phyloP scores from a whole-genome alignment of 345 rosid genomes.

The Eucalyptus cloeziana region DNA sequence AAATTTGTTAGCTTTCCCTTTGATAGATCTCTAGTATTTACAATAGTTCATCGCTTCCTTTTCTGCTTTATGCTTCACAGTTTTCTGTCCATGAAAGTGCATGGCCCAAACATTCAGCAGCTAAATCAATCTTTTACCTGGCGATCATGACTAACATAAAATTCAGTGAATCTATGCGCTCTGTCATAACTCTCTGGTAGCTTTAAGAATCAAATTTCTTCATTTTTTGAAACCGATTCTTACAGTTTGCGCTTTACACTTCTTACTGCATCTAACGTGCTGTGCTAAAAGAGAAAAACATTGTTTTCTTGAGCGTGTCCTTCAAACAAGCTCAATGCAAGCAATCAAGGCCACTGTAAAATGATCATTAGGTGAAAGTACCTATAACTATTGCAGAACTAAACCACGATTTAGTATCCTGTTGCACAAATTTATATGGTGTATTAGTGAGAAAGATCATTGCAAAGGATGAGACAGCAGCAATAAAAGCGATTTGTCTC shows the following conservation, averaged over 20 bases:
- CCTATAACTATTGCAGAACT: neutral
- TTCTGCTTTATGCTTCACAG: neutral
- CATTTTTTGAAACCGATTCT: neutral
- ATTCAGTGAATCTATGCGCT: neutral
- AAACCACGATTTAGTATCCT: neutral
- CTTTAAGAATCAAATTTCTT: neutral
- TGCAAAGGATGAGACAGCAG: neutral
- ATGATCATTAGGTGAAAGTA: neutral
- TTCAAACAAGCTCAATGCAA: neutral
- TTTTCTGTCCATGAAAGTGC: neutral
- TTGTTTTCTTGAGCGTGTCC: neutral
- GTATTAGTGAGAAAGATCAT: neutral
- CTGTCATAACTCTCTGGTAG: neutral
- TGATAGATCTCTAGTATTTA: neutral
- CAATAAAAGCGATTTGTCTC: neutral
- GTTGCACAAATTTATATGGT: neutral
- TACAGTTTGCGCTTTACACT: neutral
- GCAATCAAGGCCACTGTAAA: neutral
- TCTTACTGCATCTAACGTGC: neutral
- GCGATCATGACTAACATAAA: neutral
- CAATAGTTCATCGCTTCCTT: neutral
- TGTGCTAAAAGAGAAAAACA: neutral
- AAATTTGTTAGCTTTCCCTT: neutral
- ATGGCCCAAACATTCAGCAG: neutral
- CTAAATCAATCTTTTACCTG: neutral